These are phyloP conservation scores for Fennellomyces sp. DNA, from an alignment of 371 early-diverging fungal species.

Conservation along the genomic window DNA sequence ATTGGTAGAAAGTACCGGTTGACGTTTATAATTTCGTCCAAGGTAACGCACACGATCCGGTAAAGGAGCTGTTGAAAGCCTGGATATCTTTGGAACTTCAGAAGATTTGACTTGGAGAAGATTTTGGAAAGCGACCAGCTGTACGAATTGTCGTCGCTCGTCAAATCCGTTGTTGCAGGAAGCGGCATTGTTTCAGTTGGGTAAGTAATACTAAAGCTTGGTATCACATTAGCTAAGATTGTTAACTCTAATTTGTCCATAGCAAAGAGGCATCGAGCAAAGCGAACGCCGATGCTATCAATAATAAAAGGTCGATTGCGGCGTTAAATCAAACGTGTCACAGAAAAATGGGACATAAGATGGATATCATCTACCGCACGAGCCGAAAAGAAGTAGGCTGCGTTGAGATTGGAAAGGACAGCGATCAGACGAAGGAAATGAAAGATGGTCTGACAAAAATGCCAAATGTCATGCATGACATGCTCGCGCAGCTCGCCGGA, in stretches of 20 bases:
- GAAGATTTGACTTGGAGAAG: neutral
- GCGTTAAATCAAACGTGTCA: conserved; percentile 4
- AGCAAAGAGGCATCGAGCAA: conserved; percentile 15
- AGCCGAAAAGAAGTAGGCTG: conserved; percentile 7
- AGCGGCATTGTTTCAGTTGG: neutral
- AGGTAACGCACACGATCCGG: neutral
- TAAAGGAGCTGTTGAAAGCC: neutral
- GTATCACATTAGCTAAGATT: neutral
- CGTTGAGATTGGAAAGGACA: conserved; percentile 5
- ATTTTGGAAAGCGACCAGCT: neutral
- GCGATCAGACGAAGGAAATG: conserved; percentile 8
- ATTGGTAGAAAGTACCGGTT: neutral
- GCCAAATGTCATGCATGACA: conserved; percentile 8
- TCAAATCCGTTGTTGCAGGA: neutral
- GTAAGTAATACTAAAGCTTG: too few species aligned
- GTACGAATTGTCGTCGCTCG: neutral
- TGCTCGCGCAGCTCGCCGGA: neutral
- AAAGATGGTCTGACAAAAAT: conserved; percentile 5
- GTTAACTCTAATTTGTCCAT: neutral
- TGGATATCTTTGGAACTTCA: neutral
- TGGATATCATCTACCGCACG: conserved; percentile 6
- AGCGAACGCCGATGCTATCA: conserved; percentile 8
- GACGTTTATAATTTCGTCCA: neutral
- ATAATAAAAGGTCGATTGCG: conserved; percentile 7
- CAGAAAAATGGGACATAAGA: conserved; percentile 7